These are phyloP conservation scores for Camellia lanceoleosa DNA, from an alignment of 148 eudicot species.

Conservation along the genomic window DNA sequence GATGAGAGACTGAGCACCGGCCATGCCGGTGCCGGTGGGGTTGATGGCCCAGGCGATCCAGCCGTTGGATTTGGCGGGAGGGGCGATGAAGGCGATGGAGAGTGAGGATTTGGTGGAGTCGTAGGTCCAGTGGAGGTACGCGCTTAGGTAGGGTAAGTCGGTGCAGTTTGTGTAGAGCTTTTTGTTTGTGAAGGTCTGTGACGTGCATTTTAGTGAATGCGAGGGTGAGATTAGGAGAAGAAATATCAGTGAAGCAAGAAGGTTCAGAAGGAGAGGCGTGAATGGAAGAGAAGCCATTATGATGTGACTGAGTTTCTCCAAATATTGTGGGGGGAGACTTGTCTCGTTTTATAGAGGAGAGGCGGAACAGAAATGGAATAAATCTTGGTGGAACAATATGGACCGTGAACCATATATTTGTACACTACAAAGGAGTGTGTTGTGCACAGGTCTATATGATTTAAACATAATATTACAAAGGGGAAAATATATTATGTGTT, in stretches of 20 bases:
- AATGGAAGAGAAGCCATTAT: conserved; percentile 1
- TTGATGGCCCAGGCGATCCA: conserved; percentile 12
- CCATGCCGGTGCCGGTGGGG: conserved; percentile 10
- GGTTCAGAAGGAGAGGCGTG: background rate
- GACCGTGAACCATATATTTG: too few species aligned
- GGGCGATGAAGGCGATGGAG: conserved; percentile 36
- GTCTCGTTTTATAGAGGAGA: background rate
- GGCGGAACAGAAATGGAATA: background rate
- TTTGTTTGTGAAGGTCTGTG: conserved; percentile 15
- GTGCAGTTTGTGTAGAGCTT: conserved; percentile 22
- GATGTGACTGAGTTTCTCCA: background rate
- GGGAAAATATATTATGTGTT: too few species aligned
- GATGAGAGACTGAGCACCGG: background rate
- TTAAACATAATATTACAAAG: too few species aligned
- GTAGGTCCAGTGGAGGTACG: conserved; percentile 41
- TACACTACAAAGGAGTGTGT: too few species aligned
- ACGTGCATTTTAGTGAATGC: conserved; percentile 21
- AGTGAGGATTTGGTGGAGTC: conserved; percentile 24
- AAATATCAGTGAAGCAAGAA: background rate
- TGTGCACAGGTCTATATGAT: too few species aligned
- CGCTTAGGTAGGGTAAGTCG: conserved; percentile 32
- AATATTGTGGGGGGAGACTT: background rate
- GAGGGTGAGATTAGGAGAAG: conserved; percentile 6
- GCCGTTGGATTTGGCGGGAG: conserved; percentile 19
- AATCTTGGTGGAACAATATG: too few species aligned